Conservation (phyloP, 495 filamentous ascomycete species). For the Penicillium canescens region DNA sequence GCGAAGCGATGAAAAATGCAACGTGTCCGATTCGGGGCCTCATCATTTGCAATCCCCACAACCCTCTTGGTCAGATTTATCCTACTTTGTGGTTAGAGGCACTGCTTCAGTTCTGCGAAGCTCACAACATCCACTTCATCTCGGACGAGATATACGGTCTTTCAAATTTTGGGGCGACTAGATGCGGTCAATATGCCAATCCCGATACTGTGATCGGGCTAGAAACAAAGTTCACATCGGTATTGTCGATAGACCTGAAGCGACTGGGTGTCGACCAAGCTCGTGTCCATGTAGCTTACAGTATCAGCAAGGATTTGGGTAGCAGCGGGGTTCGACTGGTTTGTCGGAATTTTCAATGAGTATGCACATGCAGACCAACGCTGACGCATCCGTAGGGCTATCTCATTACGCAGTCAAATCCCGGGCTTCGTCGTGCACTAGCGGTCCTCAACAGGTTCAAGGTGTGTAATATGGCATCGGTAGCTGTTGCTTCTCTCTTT, state of each 20-base stretch:
- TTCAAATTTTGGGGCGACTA: not conserved
- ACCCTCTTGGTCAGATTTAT: constrained; percentile 6
- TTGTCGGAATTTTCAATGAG: too few relatives aligned
- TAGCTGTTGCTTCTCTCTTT: too few relatives aligned
- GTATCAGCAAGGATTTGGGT: constrained; percentile 7
- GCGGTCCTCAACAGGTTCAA: too few relatives aligned
- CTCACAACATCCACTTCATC: not conserved
- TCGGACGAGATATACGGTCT: constrained; percentile 8
- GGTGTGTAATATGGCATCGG: too few relatives aligned
- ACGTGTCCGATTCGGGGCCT: constrained; percentile 1
- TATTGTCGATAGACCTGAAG: too few relatives aligned
- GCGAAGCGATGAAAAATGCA: too few relatives aligned
- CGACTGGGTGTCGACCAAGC: not conserved
- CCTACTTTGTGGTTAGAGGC: not conserved
- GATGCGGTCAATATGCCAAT: not conserved
- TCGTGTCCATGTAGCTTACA: constrained; percentile 7
- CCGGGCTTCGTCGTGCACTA: too few relatives aligned
- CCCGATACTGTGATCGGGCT: not conserved
- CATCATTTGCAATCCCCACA: constrained; percentile 8
- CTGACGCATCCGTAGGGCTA: too few relatives aligned
- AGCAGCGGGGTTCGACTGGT: constrained; percentile 5
- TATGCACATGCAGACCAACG: too few relatives aligned
- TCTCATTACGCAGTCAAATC: too few relatives aligned
- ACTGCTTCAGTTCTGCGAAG: constrained; percentile 2
- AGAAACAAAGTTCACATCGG: too few relatives aligned